A percentile compares a stretch with the other conserved stretches of the same genome.
These are phyloP conservation scores for Arthromyces matolae DNA, from an alignment of 768 basidiomycete genomes.

Conservation along the genomic window DNA sequence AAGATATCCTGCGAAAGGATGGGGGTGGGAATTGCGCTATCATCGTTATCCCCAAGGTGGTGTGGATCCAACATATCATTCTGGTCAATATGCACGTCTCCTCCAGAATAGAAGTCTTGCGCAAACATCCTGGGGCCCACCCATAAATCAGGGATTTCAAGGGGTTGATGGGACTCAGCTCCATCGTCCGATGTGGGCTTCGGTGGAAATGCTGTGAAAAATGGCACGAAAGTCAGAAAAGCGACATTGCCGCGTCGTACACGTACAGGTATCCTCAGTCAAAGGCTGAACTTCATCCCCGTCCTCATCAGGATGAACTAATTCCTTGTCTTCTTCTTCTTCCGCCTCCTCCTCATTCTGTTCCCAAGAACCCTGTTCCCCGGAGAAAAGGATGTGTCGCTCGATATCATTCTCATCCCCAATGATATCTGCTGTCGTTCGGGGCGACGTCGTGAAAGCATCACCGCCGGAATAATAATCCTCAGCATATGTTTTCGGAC, in stretches of 20 bases:
- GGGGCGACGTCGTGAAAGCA: conserved; percentile 2
- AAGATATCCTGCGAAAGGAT: background rate
- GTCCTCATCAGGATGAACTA: conserved; percentile 2
- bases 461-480: conserved; percentile 34
- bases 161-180: conserved; percentile 15
- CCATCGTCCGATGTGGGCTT: background rate
- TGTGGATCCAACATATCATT: conserved; percentile 3
- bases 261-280: conserved; percentile 30
- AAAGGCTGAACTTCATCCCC: conserved; percentile 24
- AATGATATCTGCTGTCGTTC: conserved; percentile 6
- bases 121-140: conserved; percentile 28
- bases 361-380: background rate
- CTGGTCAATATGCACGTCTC: conserved; percentile 15
- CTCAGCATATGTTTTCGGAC: conserved; percentile 31
- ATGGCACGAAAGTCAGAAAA: background rate
- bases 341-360: background rate
- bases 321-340: background rate
- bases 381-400: background rate
- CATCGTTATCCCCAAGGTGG: conserved; percentile 6
- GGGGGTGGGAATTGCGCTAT: conserved; percentile 6
- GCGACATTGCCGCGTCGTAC: background rate
- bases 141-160: conserved; percentile 36
- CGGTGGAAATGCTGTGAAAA: conserved; percentile 9
- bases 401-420: conserved; percentile 2
- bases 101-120: conserved; percentile 32